Conservation (phyloP, 805 yeast genomes). For the Cyberlindnera veronae region DNA sequence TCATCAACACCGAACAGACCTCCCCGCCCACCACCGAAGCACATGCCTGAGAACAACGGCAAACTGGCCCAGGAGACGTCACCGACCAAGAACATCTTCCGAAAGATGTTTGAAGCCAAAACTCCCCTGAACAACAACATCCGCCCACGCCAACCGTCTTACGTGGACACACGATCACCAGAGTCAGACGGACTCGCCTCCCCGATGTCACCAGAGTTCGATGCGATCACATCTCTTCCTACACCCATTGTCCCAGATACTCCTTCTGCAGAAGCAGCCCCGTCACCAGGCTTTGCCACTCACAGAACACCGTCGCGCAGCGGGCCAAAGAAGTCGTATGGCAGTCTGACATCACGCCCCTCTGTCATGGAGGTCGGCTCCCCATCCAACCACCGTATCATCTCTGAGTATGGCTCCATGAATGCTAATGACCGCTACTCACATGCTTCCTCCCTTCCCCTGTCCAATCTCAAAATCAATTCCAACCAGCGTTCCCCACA, state of each 20-base stretch:
- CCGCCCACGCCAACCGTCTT: background rate
- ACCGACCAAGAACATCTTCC: conserved; percentile 10
- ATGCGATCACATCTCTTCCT: conserved; percentile 41
- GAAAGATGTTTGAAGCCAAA: conserved; percentile 6
- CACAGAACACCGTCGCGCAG: background rate
- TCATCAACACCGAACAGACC: no score
- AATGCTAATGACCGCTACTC: conserved; percentile 11
- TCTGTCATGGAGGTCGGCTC: conserved; percentile 3
- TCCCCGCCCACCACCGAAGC: no score
- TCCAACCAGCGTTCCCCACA: conserved; percentile 13
- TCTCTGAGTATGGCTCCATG: conserved; percentile 37
- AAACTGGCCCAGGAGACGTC: conserved; percentile 3
- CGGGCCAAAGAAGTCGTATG: conserved; percentile 15
- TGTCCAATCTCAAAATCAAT: conserved; percentile 3
- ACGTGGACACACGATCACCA: conserved; percentile 1
- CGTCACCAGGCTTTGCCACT: conserved; percentile 4
- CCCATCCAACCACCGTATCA: conserved; percentile 23
- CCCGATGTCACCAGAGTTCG: conserved; percentile 30
- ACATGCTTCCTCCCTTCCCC: conserved; percentile 1
- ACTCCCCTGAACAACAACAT: background rate
- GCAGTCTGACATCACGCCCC: conserved; percentile 17
- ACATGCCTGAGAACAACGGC: conserved; percentile 1
- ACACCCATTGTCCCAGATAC: conserved; percentile 37
- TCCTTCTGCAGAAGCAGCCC: conserved; percentile 4
- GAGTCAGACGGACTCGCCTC: conserved; percentile 8